Conservation (phyloP, 805 yeast species). For the Ogataea trehaloabstinens region DNA sequence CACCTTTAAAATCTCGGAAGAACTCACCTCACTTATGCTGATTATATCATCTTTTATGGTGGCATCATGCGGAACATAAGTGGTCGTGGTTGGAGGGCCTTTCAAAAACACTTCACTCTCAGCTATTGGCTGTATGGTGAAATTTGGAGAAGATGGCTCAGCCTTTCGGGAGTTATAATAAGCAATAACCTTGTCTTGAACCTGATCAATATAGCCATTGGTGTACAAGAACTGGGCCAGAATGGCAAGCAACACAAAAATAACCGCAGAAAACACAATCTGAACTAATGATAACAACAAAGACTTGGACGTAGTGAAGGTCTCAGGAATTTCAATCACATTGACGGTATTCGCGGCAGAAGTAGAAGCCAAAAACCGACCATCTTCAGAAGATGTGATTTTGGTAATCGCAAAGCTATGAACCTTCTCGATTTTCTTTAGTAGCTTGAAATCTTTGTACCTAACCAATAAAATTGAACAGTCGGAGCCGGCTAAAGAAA, state of each 20-base stretch:
- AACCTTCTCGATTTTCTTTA: conserved; percentile 54
- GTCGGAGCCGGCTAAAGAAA: conserved; percentile 64
- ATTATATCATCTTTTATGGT: conserved; percentile 8
- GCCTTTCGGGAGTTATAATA: conserved; percentile 25
- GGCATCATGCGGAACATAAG: conserved; percentile 15
- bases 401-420: conserved; percentile 80
- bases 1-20: neutral
- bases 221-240: conserved; percentile 27
- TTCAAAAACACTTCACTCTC: conserved; percentile 18
- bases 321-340: conserved; percentile 58
- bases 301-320: conserved; percentile 41
- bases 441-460: conserved; percentile 47
- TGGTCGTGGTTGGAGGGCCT: conserved; percentile 20
- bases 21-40: neutral
- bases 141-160: conserved; percentile 33
- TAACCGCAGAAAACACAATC: conserved; percentile 22
- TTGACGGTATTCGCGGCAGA: conserved; percentile 76
- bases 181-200: conserved; percentile 19
- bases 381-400: conserved; percentile 66
- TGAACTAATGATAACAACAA: conserved; percentile 26
- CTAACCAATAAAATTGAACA: conserved; percentile 60
- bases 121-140: conserved; percentile 32
- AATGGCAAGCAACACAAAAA: conserved; percentile 25
- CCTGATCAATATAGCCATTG: conserved; percentile 27
- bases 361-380: conserved; percentile 63